Evolutionary conservation across 306 rosid genomes (phyloP).

Genomic region (Nissolia schottii): DNA sequence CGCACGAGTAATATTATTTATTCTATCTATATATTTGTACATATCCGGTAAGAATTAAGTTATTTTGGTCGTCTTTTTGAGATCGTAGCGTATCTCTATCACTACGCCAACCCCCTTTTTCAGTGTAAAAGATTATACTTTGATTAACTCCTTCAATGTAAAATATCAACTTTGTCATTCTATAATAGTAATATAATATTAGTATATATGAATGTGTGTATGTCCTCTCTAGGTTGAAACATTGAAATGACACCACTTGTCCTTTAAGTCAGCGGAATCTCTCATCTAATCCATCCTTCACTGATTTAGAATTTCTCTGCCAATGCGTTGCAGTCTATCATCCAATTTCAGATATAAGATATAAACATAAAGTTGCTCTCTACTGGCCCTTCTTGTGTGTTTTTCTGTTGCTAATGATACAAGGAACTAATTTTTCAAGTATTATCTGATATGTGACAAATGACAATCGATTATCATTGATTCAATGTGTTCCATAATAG

Average conservation of each 20-base stretch:
- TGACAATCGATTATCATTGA: background rate
- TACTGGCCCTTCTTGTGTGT: background rate
- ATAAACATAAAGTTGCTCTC: background rate
- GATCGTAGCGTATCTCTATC: no score
- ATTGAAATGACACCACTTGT: conserved; percentile 38
- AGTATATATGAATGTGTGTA: background rate
- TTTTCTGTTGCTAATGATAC: background rate
- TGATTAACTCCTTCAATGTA: background rate
- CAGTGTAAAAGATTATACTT: background rate
- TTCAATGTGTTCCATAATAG: no score
- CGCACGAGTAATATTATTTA: background rate
- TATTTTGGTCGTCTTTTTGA: no score
- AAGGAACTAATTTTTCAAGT: background rate
- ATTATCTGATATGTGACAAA: background rate
- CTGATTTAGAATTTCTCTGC: conserved; percentile 9
- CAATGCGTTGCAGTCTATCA: background rate
- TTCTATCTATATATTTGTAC: background rate
- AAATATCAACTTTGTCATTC: background rate
- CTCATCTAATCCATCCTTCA: background rate
- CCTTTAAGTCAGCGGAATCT: conserved; percentile 27
- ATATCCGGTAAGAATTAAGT: background rate
- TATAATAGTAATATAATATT: background rate
- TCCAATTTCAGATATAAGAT: conserved; percentile 1
- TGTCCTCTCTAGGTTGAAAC: conserved; percentile 22
- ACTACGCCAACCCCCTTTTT: no score